Evolutionary conservation across 345 rosid genomes (phyloP), one percentile per base, ranked within the genome.

Genomic region (Punica granatum): DNA sequence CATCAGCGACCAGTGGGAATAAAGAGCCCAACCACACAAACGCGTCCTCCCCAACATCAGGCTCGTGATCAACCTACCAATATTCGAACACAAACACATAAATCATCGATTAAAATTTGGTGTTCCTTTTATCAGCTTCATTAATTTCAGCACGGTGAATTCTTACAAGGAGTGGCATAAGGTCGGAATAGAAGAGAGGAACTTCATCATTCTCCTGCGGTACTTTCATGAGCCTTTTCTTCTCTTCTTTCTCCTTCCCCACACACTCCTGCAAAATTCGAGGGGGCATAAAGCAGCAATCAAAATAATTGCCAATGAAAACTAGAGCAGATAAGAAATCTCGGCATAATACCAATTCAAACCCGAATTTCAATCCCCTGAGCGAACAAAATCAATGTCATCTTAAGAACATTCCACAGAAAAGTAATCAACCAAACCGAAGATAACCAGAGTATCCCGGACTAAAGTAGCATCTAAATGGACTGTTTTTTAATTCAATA

Each of bases 91-190:
- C n/a, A 33, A 28, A 25, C 70, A 60, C 13, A 16, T 43, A 21
- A 31, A 30, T 37, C 9, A 51, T n/a, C 9, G 7, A 12, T 6
- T 56, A 26, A 13, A 5, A n/a, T 26, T 30, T 3, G 32, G 31
- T 30, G 41, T 11, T 37, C 6, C 35, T 0, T 10, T 51, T 37
- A 41, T 23, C 54, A 58, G 25, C 39, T 19, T 13, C 18, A 11
- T 4, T 37, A 37, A 37, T 37, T 37, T 5, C 41, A 37, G 41
- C 5, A 4, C 11, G 41, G 41, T 18, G 69, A 42, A 41, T 23
- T n/a, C 91, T 82, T 85, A 94, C 99, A 0, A 94, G 87, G 73
- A 94, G 92, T 2, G 96, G 96, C 98, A 94, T 88, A 62, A 88
- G 69, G 79, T 91, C 96, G 19, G 98, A 76, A 65, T 91, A 91